Evolutionary conservation across 768 basidiomycete genomes (phyloP).

Genomic region (Pisolithus tinctorius): DNA sequence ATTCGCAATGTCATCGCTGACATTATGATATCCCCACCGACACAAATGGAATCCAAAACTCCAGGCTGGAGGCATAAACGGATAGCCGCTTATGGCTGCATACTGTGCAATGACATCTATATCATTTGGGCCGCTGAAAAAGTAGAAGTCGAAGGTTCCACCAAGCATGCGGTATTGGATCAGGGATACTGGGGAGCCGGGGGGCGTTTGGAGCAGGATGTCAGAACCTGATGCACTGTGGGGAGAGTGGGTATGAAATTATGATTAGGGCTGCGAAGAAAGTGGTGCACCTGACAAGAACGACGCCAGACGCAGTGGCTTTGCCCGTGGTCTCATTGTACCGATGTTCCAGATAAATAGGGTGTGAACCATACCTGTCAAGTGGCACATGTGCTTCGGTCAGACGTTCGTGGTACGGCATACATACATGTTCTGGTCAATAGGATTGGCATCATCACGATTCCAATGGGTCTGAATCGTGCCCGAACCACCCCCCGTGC

Average conservation of each 20-base stretch:
- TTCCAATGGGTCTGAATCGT: slow-evolving; percentile 67
- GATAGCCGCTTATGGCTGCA: slow-evolving; percentile 54
- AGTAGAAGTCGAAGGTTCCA: slow-evolving; percentile 74
- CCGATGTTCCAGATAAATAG: slow-evolving; percentile 70
- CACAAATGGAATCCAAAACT: slow-evolving; percentile 76
- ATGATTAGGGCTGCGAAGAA: neutral
- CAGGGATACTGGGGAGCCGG: slow-evolving; percentile 44
- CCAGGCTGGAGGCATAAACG: slow-evolving; percentile 69
- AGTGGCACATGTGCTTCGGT: neutral
- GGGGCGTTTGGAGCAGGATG: slow-evolving; percentile 58
- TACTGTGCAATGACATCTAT: slow-evolving; percentile 65
- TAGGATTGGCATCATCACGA: slow-evolving; percentile 54
- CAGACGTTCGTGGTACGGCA: neutral
- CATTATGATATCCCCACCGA: slow-evolving; percentile 48
- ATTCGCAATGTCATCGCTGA: slow-evolving; percentile 51
- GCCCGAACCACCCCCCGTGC: slow-evolving; percentile 40
- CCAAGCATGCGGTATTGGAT: slow-evolving; percentile 71
- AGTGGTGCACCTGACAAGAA: slow-evolving; percentile 53
- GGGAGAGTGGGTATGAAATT: slow-evolving; percentile 8
- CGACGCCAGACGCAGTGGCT: slow-evolving; percentile 68
- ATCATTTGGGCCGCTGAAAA: slow-evolving; percentile 53
- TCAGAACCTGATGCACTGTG: slow-evolving; percentile 62
- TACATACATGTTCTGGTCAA: slow-evolving; percentile 59
- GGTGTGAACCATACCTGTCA: slow-evolving; percentile 62
- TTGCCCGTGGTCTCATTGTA: slow-evolving; percentile 42